Evolutionary conservation across 305 asterid genomes (phyloP).

Genomic region (Lippia alba): DNA sequence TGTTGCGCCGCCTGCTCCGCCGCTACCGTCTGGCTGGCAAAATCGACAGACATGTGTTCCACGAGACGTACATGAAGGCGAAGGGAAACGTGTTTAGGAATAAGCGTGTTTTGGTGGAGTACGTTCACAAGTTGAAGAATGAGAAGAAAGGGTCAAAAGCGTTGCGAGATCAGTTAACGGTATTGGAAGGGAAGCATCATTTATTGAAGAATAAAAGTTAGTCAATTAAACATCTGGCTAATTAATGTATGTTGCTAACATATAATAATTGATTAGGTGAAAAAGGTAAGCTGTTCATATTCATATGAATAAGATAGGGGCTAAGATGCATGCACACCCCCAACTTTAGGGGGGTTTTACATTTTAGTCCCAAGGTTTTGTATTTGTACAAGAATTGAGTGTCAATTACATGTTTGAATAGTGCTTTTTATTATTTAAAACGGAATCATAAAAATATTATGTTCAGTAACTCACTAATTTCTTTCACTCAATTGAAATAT

Average conservation of each 20-base stretch:
- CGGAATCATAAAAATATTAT: no score
- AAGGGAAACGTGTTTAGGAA: conserved; percentile 48
- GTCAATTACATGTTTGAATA: no score
- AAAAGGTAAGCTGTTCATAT: no score
- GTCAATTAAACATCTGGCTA: neutral
- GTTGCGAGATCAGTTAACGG: conserved; percentile 31
- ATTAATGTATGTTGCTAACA: neutral
- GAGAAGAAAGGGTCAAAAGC: conserved; percentile 32
- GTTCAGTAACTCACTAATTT: no score
- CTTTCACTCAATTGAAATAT: no score
- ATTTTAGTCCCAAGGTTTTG: no score
- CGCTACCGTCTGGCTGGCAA: conserved; percentile 35
- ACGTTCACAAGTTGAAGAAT: conserved; percentile 41
- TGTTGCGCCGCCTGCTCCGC: conserved; percentile 35
- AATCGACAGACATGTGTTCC: conserved; percentile 39
- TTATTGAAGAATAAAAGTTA: neutral
- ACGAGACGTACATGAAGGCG: conserved; percentile 44
- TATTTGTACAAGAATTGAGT: no score
- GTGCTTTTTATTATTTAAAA: no score
- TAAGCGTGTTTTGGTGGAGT: conserved; percentile 44
- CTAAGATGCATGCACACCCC: no score
- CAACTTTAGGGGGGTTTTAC: no score
- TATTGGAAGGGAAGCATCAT: neutral
- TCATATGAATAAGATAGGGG: no score
- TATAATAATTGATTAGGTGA: no score